Conservation (phyloP, 768 basidiomycete genomes). For the Lepiota subincarnata region DNA sequence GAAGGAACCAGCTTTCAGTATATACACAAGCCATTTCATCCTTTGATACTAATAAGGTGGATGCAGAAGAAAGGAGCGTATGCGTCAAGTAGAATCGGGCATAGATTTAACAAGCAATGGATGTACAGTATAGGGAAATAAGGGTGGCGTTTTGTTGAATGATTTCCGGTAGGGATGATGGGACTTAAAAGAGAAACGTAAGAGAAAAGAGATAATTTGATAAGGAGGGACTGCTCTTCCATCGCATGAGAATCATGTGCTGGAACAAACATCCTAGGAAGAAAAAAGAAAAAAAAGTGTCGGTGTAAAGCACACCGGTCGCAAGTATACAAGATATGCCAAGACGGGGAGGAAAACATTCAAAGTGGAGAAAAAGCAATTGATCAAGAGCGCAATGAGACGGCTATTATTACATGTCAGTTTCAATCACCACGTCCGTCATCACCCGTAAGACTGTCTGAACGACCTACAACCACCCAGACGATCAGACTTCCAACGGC, state of each 20-base stretch:
- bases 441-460: constrained; percentile 42
- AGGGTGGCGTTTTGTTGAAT: constrained; percentile 21
- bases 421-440: constrained; percentile 37
- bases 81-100: constrained; percentile 16
- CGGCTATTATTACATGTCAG: constrained; percentile 4
- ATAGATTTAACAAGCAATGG: constrained; percentile 32
- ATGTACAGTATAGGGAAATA: constrained; percentile 28
- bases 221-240: constrained; percentile 22
- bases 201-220: neutral
- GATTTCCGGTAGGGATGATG: constrained; percentile 24
- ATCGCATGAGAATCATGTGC: constrained; percentile 22
- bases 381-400: neutral
- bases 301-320: constrained; percentile 18
- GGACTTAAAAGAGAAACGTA: neutral
- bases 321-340: constrained; percentile 8
- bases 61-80: constrained; percentile 11
- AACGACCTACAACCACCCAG: constrained; percentile 32
- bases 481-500: constrained; percentile 73
- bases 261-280: constrained; percentile 27
- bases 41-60: constrained; percentile 9
- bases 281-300: constrained; percentile 15
- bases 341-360: constrained; percentile 14
- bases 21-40: constrained; percentile 6
- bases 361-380: constrained; percentile 13
- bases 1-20: constrained; percentile 19